Evolutionary conservation across 164 flowering plant species (phyloP), one percentile per base, ranked within the genome.

Genomic region (Sextonia rubra): DNA sequence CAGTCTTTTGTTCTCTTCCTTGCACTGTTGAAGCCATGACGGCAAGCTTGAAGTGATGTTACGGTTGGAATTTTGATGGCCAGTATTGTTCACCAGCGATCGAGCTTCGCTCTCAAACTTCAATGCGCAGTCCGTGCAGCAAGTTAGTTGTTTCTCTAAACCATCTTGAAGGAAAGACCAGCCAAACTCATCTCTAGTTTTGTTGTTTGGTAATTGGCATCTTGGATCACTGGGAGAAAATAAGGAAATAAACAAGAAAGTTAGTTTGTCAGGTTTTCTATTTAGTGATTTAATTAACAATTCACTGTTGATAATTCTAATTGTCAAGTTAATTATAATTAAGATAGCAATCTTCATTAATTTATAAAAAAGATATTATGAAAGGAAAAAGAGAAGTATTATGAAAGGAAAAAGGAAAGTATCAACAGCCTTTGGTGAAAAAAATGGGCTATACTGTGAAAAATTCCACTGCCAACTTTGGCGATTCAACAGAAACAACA

Each of bases 21-120:
- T 90, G 83, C 79, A 88, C 74, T 87, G 86, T 82, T 88, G 91
- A 14, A 94, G 97, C 99, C 99, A 94, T 77, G 90, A 77, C 65
- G 99, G 99, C 25, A 92, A 79, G 80, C 73, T 84, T 75, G 97
- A 85, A 77, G 83, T 26, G 37, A 74, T 64, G 60, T 65, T 66
- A 25, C 81, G 32, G 69, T 83, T 78, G 24, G 83, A 84, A 73
- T 80, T 82, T 48, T 79, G 80, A 27, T 73, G 64, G 17, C 20
- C n/a, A 62, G 69, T 52, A 63, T 72, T 81, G 60, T 74, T 79
- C 77, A 68, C 79, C 65, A 84, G 29, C 75, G 73, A 79, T 76
- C 85, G 80, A 47, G 77, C 86, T 84, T 88, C 94, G 0, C 14
- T 73, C 58, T 85, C 83, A 44, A 87, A 88, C 66, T 87, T 86